Evolutionary conservation across 2,329 filamentous ascomycete species (phyloP), one percentile per base, ranked within the genome.

Genomic region (Xylariaceae sp.): DNA sequence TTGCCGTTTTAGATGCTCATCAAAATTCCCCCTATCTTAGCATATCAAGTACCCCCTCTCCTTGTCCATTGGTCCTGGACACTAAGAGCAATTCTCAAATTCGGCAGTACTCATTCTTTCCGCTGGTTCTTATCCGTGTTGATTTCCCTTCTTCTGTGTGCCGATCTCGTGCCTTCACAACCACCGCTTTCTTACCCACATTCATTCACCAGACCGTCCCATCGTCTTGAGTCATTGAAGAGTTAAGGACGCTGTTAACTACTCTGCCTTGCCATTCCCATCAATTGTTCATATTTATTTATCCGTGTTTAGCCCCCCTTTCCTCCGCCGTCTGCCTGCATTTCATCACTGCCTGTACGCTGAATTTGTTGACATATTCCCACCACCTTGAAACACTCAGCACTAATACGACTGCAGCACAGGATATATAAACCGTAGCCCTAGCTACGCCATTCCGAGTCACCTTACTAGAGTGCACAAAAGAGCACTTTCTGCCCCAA

Each of bases 401-500:
- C 19, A 42, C 52, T 54, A 50, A 56, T 46, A 46, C 32, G 52
- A 57, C 10, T 55, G 61, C 56, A 70, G 56, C 23, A 21, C 53
- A 40, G 61, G 48, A 20, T 51, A 63, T 43, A 46, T 51, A 7
- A 59, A 42, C 43, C 40, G 42, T 26, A 26, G 56, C 21, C 20
- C 48, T 2, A 40, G 26, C 32, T 61, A 56, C 44, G 58, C 65
- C 7, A 48, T 46, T 23, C 60, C 62, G 40, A 56, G 60, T 48
- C 62, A 68, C 44, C 49, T 57, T 23, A 48, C 68, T 1, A 74
- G 66, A 47, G 65, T 70, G 37, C 80, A 83, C 65, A 82, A 81
- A 64, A 71, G 80, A 54, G 75, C 80, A 2, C 74, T 75, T 18
- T 83, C 81, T 7, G 81, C 79, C 6, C 80, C 81, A 10, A 73